A percentile compares a stretch with the other conserved stretches of the same genome.
These are phyloP conservation scores for Xylaria sp. DNA, from an alignment of 2,329 filamentous ascomycete species.

Conservation along the genomic window DNA sequence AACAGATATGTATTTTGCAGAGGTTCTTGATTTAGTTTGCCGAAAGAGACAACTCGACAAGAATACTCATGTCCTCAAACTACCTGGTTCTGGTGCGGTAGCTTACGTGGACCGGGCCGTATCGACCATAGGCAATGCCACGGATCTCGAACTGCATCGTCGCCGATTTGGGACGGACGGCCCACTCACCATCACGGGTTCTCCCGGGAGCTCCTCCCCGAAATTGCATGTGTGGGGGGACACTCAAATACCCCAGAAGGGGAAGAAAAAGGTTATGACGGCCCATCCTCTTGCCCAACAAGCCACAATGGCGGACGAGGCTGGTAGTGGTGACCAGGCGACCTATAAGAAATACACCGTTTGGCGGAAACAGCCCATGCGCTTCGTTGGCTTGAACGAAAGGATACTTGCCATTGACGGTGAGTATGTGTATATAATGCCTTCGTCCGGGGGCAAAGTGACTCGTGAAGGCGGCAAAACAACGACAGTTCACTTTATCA, in stretches of 20 bases:
- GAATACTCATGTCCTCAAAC: constrained; percentile 77
- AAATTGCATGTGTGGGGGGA: constrained; percentile 65
- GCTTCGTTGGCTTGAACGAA: constrained; percentile 76
- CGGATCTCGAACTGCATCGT: constrained; percentile 76
- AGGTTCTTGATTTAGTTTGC: constrained; percentile 80
- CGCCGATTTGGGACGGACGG: constrained; percentile 78
- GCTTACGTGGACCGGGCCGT: constrained; percentile 79
- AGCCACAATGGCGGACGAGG: constrained; percentile 63
- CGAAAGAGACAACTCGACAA: constrained; percentile 80
- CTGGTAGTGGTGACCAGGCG: constrained; percentile 52
- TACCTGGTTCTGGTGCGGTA: constrained; percentile 74
- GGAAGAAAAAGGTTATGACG: constrained; percentile 61
- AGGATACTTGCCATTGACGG: constrained; percentile 80
- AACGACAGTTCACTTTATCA: constrained; percentile 81
- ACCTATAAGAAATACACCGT: constrained; percentile 80
- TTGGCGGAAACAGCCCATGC: constrained; percentile 82
- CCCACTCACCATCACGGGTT: constrained; percentile 69
- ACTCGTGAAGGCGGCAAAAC: constrained; percentile 71
- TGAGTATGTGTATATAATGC: constrained; percentile 87
- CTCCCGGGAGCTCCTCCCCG: constrained; percentile 72
- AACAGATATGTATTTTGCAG: constrained; percentile 81
- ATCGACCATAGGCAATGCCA: constrained; percentile 75
- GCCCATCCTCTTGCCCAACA: constrained; percentile 72
- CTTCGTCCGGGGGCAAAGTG: constrained; percentile 69
- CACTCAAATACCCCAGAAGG: constrained; percentile 50